Evolutionary conservation across 768 basidiomycete genomes (phyloP).

Genomic region (Leccinum disarticulatum): DNA sequence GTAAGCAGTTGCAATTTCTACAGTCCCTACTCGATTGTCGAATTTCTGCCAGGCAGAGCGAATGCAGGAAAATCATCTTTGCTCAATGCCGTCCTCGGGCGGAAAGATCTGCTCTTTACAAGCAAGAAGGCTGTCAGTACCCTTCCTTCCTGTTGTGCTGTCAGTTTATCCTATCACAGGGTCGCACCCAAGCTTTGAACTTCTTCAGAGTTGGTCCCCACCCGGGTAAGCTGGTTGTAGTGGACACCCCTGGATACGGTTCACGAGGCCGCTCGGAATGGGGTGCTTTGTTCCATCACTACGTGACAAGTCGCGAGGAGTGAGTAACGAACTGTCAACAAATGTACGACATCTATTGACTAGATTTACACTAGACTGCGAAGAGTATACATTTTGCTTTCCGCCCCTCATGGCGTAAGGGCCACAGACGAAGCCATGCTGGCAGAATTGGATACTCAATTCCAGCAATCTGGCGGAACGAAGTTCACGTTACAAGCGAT

Average conservation of each 20-base stretch:
- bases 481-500: conserved; percentile 67
- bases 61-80: conserved; percentile 78
- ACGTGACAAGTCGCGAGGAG: conserved; percentile 60
- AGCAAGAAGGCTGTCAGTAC: conserved; percentile 69
- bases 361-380: conserved; percentile 46
- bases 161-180: conserved; percentile 40
- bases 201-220: conserved; percentile 66
- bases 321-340: conserved; percentile 34
- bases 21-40: not conserved
- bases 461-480: conserved; percentile 35
- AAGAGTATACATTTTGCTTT: conserved; percentile 70
- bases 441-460: conserved; percentile 38
- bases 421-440: conserved; percentile 64
- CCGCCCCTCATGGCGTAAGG: conserved; percentile 63
- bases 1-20: conserved; percentile 12
- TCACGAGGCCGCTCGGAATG: conserved; percentile 70
- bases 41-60: conserved; percentile 55
- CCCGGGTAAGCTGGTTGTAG: conserved; percentile 58
- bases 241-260: conserved; percentile 84
- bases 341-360: not conserved
- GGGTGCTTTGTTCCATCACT: conserved; percentile 68
- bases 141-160: not conserved
- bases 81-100: conserved; percentile 64
- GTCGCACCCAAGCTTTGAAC: conserved; percentile 68
- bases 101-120: conserved; percentile 54